Conservation (phyloP, 2,329 filamentous ascomycete species). For the Ceratocystis huliohia region DNA sequence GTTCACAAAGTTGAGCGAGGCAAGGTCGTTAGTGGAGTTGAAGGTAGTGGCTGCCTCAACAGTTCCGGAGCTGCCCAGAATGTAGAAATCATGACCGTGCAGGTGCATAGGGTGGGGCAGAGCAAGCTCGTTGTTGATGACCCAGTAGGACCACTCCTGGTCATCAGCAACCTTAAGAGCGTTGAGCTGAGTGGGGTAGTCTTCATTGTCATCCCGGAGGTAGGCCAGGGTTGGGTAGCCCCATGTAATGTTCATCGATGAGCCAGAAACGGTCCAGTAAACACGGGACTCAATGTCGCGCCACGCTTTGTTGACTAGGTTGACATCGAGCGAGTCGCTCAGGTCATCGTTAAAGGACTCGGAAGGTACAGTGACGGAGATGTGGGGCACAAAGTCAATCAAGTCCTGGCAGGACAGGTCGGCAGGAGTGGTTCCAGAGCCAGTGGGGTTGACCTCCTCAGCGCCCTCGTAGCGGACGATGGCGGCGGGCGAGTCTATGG, state of each 20-base stretch:
- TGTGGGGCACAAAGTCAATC: slow-evolving; percentile 24
- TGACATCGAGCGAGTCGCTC: slow-evolving; percentile 24
- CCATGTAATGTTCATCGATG: slow-evolving; percentile 31
- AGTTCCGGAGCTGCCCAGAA: slow-evolving; percentile 28
- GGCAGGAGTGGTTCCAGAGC: slow-evolving; percentile 25
- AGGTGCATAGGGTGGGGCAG: slow-evolving; percentile 38
- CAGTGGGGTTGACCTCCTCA: slow-evolving; percentile 25
- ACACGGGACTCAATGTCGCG: slow-evolving; percentile 23
- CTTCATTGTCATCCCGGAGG: slow-evolving; percentile 22
- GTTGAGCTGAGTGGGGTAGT: slow-evolving; percentile 22
- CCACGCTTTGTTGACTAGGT: slow-evolving; percentile 22
- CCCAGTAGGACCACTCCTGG: slow-evolving; percentile 27
- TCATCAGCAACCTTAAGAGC: slow-evolving; percentile 22
- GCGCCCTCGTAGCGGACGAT: slow-evolving; percentile 32
- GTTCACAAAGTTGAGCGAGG: slow-evolving; percentile 34
- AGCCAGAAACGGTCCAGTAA: slow-evolving; percentile 29
- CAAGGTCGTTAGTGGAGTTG: slow-evolving; percentile 27
- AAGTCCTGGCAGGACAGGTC: slow-evolving; percentile 24
- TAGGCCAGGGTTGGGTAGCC: slow-evolving; percentile 30
- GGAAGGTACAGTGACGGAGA: slow-evolving; percentile 24
- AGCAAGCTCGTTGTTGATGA: slow-evolving; percentile 26
- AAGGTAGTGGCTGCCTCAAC: slow-evolving; percentile 21
- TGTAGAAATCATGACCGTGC: slow-evolving; percentile 38
- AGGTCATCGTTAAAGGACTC: slow-evolving; percentile 24
- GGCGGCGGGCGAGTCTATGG: slow-evolving; percentile 27